A percentile compares a stretch with the other conserved stretches of the same genome.
These are phyloP conservation scores for Hypoxylon sp. DNA, from an alignment of 2,329 filamentous ascomycete species.

Conservation along the genomic window DNA sequence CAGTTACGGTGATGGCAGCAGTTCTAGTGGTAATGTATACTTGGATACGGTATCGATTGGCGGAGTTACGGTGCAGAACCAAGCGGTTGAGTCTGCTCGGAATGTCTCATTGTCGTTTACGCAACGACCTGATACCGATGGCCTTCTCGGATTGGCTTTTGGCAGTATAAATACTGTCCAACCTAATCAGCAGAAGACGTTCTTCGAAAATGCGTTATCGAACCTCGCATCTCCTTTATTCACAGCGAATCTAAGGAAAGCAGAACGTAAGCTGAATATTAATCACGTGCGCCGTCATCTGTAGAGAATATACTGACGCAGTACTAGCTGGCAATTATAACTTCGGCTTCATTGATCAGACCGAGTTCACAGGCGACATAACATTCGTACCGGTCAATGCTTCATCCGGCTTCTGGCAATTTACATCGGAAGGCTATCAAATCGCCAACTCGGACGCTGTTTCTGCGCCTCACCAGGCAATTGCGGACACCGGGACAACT, in stretches of 20 bases:
- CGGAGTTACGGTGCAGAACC: conserved; percentile 57
- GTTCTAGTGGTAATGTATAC: conserved; percentile 61
- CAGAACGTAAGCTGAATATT: conserved; percentile 52
- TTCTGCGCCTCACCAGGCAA: conserved; percentile 49
- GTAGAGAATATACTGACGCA: conserved; percentile 22
- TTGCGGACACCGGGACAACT: conserved; percentile 77
- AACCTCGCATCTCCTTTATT: conserved; percentile 64
- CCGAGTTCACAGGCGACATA: conserved; percentile 70
- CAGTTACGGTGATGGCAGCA: conserved; percentile 61
- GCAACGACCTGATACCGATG: conserved; percentile 57
- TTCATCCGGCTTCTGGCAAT: conserved; percentile 74
- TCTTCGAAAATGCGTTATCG: conserved; percentile 57
- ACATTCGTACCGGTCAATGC: conserved; percentile 69
- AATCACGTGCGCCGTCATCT: not conserved
- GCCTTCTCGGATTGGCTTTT: conserved; percentile 62
- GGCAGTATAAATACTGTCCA: conserved; percentile 60
- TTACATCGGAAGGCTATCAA: conserved; percentile 69
- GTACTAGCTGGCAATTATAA: conserved; percentile 55
- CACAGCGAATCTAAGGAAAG: conserved; percentile 62
- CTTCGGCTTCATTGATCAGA: conserved; percentile 66
- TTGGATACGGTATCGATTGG: conserved; percentile 61
- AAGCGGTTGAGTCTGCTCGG: conserved; percentile 62
- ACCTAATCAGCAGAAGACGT: conserved; percentile 60
- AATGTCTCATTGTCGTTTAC: conserved; percentile 60
- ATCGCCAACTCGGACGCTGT: conserved; percentile 58